Evolutionary conservation across 345 rosid species (phyloP), one percentile per base, ranked within the genome.

Genomic region (Arabis hirsuta): DNA sequence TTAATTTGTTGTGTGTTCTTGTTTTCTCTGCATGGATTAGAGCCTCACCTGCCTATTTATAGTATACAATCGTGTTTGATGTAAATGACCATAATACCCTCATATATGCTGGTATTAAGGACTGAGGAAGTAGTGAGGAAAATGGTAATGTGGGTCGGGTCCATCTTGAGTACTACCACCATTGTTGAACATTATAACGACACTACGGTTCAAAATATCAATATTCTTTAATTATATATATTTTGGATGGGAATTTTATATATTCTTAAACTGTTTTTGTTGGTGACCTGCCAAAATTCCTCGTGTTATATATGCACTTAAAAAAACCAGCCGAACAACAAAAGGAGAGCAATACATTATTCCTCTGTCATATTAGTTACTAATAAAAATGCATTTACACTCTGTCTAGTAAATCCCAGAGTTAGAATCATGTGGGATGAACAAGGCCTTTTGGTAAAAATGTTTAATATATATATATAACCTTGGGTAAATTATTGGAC

Each of bases 251-350:
- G 50, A 32, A 12, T 22, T 42, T 59, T 1, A 24, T 32, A 44
- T 67, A 31, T 36, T 52, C 24, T 14, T 36, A 36, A 44, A 45
- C 9, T 32, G 45, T 47, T 48, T 69, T 76, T 76, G 51, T 76
- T 76, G 80, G 76, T 76, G 50, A 42, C 80, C 76, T 70, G 71
- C 75, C 80, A 76, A 76, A 32, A 50, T 14, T 69, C 79, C 74
- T 62, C 79, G 79, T 76, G 71, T 76, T 69, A 68, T 69, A 61
- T 45, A 69, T 76, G 74, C 75, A 62, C 61, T 50, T 64, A 5
- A 26, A 38, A 22, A 22, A 54, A 48, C 44, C 51, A 60, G 13
- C 7, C 65, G 53, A 55, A 55, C 66, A 55, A 34, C 66, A 54
- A 36, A 43, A 44, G 36, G 8, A 54, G 38, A 34, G 6, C 6